Conservation (phyloP, 768 basidiomycete species). For the Hemileccinum rubropunctum region DNA sequence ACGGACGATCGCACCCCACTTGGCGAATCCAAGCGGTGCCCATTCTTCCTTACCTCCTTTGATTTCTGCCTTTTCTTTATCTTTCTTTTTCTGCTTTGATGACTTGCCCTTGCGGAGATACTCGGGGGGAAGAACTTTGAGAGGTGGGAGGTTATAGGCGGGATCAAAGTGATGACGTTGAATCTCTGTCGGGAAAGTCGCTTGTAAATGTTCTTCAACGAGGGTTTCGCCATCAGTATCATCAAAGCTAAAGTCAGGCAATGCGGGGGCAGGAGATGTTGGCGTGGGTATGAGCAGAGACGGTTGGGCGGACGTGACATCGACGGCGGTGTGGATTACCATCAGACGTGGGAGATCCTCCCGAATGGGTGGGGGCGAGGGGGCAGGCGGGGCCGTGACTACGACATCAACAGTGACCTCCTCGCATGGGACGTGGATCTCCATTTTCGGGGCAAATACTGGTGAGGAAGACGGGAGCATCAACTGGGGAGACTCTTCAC, state of each 20-base stretch:
- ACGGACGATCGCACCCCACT: slow-evolving; percentile 71
- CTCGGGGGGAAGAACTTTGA: slow-evolving; percentile 54
- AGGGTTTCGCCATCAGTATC: slow-evolving; percentile 25
- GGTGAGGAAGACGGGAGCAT: slow-evolving; percentile 25
- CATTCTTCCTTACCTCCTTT: slow-evolving; percentile 62
- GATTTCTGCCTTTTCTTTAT: slow-evolving; percentile 47
- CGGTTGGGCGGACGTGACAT: slow-evolving; percentile 25
- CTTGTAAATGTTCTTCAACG: slow-evolving; percentile 15
- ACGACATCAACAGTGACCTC: background rate
- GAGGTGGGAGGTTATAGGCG: slow-evolving; percentile 52
- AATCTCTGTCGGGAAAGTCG: slow-evolving; percentile 14
- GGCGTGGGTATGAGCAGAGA: slow-evolving; percentile 37
- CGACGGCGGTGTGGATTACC: slow-evolving; percentile 27
- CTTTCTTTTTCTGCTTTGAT: slow-evolving; percentile 50
- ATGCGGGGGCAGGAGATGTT: slow-evolving; percentile 30
- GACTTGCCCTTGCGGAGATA: slow-evolving; percentile 49
- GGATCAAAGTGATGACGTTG: slow-evolving; percentile 41
- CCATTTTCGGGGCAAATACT: background rate
- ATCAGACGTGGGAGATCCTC: slow-evolving; percentile 12
- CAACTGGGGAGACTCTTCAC: slow-evolving; percentile 24
- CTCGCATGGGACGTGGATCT: background rate
- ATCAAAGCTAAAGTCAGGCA: slow-evolving; percentile 34
- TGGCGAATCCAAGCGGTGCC: slow-evolving; percentile 59
- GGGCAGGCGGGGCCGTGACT: background rate
- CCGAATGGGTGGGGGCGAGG: slow-evolving; percentile 1